A percentile compares a stretch with the other conserved stretches of the same genome.
These are phyloP conservation scores for Backusella mclennaniae DNA, from an alignment of 192 early-diverging fungal species.

Conservation along the genomic window DNA sequence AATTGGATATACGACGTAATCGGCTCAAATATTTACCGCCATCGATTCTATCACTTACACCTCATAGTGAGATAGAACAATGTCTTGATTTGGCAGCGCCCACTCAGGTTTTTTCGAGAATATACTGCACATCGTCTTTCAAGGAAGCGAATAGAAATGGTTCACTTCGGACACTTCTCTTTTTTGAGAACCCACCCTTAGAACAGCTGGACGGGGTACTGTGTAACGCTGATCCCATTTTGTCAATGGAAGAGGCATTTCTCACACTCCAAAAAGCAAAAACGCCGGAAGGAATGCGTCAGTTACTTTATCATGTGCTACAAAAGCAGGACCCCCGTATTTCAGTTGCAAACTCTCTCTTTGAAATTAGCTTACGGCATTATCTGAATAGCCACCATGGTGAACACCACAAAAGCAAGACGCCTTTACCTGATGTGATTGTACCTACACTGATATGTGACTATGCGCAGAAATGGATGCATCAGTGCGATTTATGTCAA, in stretches of 20 bases:
- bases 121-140: neutral
- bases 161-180: constrained; percentile 7
- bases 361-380: neutral
- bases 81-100: constrained; percentile 12
- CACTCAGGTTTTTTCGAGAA: neutral
- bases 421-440: neutral
- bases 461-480: neutral
- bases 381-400: neutral
- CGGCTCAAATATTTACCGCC: constrained; percentile 39
- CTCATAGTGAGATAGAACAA: neutral
- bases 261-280: constrained; percentile 7
- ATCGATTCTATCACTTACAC: constrained; percentile 15
- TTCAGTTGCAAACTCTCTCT: neutral
- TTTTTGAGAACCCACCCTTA: neutral
- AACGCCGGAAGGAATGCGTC: neutral
- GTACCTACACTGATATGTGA: constrained; percentile 4
- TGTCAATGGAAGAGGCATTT: constrained; percentile 8
- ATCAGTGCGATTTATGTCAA: constrained; percentile 22
- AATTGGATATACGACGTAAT: constrained; percentile 46
- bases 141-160: constrained; percentile 11
- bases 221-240: neutral
- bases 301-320: neutral
- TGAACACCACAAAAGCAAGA: neutral
- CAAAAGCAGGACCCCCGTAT: neutral
- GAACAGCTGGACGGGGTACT: constrained; percentile 17